These are phyloP conservation scores for Aspergillus campestris DNA, from an alignment of 495 filamentous ascomycete species.

Conservation along the genomic window DNA sequence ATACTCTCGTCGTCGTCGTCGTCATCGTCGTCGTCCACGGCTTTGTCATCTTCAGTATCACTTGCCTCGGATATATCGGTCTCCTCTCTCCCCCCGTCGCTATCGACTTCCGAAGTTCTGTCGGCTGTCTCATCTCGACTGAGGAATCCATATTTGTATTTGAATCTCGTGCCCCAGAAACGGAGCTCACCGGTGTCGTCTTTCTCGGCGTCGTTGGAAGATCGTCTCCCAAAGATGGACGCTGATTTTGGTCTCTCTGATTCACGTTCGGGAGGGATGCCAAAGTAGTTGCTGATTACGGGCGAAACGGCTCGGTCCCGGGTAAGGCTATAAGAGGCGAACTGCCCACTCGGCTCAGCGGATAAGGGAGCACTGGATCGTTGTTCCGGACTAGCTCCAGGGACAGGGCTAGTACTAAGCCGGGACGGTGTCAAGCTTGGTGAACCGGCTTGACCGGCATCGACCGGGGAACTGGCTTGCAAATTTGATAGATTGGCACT, in stretches of 20 bases:
- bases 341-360: conserved; percentile 17
- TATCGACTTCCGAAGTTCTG: conserved; percentile 19
- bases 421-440: conserved; percentile 20
- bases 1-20: conserved; percentile 54
- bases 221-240: conserved; percentile 29
- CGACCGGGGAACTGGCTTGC: conserved; percentile 22
- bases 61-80: conserved; percentile 20
- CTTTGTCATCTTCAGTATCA: conserved; percentile 36
- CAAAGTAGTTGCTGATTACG: conserved; percentile 39
- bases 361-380: conserved; percentile 19
- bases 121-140: conserved; percentile 23
- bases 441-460: conserved; percentile 15
- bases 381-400: conserved; percentile 18
- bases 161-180: conserved; percentile 53
- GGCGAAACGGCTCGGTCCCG: conserved; percentile 31
- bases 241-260: conserved; percentile 24
- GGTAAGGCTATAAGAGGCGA: conserved; percentile 32
- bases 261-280: conserved; percentile 30
- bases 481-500: conserved; percentile 4
- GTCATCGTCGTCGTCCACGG: conserved; percentile 39
- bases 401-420: conserved; percentile 25
- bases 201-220: conserved; percentile 31
- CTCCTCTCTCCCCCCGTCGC: conserved; percentile 26
- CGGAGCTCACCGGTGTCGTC: conserved; percentile 53
- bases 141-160: conserved; percentile 35